These are phyloP conservation scores for Trichoderma orchidacearum DNA, from an alignment of 495 filamentous ascomycete species.

Conservation along the genomic window DNA sequence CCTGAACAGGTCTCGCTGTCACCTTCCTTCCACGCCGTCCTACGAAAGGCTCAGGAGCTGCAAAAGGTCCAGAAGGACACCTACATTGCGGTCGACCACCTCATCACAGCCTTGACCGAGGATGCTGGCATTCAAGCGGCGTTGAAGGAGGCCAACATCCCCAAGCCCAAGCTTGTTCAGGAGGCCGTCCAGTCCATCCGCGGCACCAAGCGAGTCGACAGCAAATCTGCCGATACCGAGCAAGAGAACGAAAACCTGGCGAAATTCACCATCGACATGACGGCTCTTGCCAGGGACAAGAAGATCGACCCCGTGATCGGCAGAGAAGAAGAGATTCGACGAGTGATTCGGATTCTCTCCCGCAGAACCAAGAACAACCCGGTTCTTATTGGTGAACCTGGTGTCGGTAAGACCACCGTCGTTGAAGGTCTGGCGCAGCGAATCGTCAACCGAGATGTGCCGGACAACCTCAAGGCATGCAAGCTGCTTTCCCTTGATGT, in stretches of 20 bases:
- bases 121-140: conserved; percentile 59
- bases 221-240: conserved; percentile 84
- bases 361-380: conserved; percentile 98
- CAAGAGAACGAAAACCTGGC: conserved; percentile 84
- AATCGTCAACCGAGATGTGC: conserved; percentile 91
- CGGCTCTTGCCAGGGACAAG: conserved; percentile 79
- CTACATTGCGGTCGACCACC: conserved; percentile 85
- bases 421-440: conserved; percentile 92
- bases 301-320: conserved; percentile 98
- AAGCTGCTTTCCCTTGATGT: conserved; percentile 90
- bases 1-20: conserved; percentile 74
- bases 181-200: conserved; percentile 78
- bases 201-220: conserved; percentile 83
- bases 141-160: conserved; percentile 78
- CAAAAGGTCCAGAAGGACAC: conserved; percentile 93
- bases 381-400: conserved; percentile 84
- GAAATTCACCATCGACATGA: conserved; percentile 98
- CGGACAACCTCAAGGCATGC: conserved; percentile 88
- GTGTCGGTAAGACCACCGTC: conserved; percentile 97
- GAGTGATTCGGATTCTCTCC: conserved; percentile 86
- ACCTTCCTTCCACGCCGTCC: conserved; percentile 64
- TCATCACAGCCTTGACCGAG: conserved; percentile 72
- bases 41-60: conserved; percentile 74
- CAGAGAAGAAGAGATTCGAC: conserved; percentile 88
- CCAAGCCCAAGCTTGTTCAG: conserved; percentile 80